Evolutionary conservation across 1,139 yeast species (phyloP).

Genomic region (Yamadazyma jaroonii): DNA sequence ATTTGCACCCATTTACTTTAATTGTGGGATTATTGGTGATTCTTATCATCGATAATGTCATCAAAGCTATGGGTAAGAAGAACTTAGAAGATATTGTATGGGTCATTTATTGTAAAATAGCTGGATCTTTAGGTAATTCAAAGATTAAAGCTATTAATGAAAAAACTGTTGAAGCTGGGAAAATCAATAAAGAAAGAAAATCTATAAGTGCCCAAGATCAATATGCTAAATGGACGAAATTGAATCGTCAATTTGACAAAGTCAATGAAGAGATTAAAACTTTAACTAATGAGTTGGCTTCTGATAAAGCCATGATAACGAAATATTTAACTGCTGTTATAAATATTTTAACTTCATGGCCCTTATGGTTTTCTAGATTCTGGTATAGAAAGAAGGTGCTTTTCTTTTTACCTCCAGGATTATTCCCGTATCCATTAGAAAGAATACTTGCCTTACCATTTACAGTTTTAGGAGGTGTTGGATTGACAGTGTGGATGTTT

Average conservation of each 20-base stretch:
- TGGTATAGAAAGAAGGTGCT: slow-evolving; percentile 59
- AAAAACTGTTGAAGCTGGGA: slow-evolving; percentile 45
- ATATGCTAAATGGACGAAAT: slow-evolving; percentile 94
- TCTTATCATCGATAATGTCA: slow-evolving; percentile 28
- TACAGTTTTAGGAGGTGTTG: slow-evolving; percentile 53
- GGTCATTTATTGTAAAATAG: slow-evolving; percentile 36
- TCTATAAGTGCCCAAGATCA: slow-evolving; percentile 84
- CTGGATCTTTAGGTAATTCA: slow-evolving; percentile 29
- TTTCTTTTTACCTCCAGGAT: slow-evolving; percentile 57
- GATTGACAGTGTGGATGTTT: slow-evolving; percentile 52
- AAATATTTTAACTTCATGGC: slow-evolving; percentile 33
- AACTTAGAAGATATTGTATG: slow-evolving; percentile 36
- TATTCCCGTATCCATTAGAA: slow-evolving; percentile 56
- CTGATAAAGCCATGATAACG: slow-evolving; percentile 38
- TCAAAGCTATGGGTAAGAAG: slow-evolving; percentile 34
- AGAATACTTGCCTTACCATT: slow-evolving; percentile 62
- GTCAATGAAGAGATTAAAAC: slow-evolving; percentile 50
- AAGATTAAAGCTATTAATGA: slow-evolving; percentile 31
- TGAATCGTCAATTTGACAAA: slow-evolving; percentile 69
- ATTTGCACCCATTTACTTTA: slow-evolving; percentile 31
- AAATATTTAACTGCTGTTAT: slow-evolving; percentile 24
- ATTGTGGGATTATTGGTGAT: slow-evolving; percentile 27
- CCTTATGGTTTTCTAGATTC: slow-evolving; percentile 50
- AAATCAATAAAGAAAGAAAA: slow-evolving; percentile 52
- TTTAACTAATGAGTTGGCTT: slow-evolving; percentile 34